A percentile compares a stretch with the other conserved stretches of the same genome.
These are phyloP conservation scores for Boletus reticuloceps DNA, from an alignment of 768 basidiomycete genomes.

Conservation along the genomic window DNA sequence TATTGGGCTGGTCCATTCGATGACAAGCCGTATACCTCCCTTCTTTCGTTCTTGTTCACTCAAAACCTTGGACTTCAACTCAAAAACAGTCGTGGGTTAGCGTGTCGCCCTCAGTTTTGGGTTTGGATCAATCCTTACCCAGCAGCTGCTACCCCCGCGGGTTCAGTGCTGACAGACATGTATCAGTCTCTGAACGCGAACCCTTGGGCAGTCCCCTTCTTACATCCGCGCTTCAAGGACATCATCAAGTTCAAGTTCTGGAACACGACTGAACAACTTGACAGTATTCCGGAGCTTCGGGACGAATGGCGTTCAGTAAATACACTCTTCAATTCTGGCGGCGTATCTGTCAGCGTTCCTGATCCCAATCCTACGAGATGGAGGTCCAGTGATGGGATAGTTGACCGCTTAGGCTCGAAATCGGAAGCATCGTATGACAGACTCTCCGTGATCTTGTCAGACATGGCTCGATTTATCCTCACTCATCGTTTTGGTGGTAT, in stretches of 20 bases:
- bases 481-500: conserved; percentile 75
- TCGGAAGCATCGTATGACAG: conserved; percentile 32
- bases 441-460: too few relatives aligned
- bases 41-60: conserved; percentile 89
- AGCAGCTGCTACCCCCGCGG: conserved; percentile 34
- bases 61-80: conserved; percentile 82
- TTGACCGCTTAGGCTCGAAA: conserved; percentile 54
- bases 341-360: conserved; percentile 64
- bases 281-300: too few relatives aligned
- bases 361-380: conserved; percentile 15
- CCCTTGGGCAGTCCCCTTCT: conserved; percentile 66
- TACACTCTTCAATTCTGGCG: conserved; percentile 85
- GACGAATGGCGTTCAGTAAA: too few relatives aligned
- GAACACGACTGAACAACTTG: too few relatives aligned
- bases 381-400: not conserved
- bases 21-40: conserved; percentile 39
- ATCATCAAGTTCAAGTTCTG: too few relatives aligned
- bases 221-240: too few relatives aligned
- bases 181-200: conserved; percentile 70
- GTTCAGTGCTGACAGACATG: conserved; percentile 65
- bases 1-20: too few relatives aligned
- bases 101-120: conserved; percentile 85
- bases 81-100: too few relatives aligned
- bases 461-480: too few relatives aligned
- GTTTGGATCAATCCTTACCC: conserved; percentile 96